Conservation (phyloP, 257 asterid species). For the Solanum commersonii region DNA sequence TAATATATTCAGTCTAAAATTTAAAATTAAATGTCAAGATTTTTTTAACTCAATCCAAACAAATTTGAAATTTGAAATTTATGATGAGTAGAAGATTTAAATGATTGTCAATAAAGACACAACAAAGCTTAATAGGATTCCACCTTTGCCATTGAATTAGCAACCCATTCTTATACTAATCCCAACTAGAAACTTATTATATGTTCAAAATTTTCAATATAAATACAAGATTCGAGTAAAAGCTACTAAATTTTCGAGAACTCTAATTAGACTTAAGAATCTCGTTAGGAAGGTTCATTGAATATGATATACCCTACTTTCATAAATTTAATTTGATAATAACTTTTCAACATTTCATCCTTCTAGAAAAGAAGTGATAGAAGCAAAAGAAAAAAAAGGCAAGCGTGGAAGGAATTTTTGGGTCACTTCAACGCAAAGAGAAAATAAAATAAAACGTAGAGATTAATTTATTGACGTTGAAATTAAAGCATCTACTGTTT, state of each 20-base stretch:
- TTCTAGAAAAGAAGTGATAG: not conserved
- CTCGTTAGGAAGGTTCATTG: not conserved
- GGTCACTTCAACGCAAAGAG: not conserved
- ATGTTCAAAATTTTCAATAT: not conserved
- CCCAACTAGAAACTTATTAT: not conserved
- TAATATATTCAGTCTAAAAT: too few relatives aligned
- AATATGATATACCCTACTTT: not conserved
- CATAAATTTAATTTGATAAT: not conserved
- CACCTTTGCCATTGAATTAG: not conserved
- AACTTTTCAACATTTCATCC: not conserved
- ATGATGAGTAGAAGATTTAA: too few relatives aligned
- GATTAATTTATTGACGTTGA: not conserved
- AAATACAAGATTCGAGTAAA: not conserved
- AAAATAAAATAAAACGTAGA: not conserved
- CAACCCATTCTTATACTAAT: not conserved
- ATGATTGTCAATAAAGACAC: not conserved
- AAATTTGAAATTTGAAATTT: too few relatives aligned
- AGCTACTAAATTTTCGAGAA: too few relatives aligned
- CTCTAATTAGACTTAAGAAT: not conserved
- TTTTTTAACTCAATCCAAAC: too few relatives aligned
- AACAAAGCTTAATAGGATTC: too few relatives aligned
- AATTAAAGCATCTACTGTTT: not conserved
- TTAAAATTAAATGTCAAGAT: too few relatives aligned
- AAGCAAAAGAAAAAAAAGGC: not conserved
- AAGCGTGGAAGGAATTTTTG: not conserved